phyloP scores from a whole-genome alignment of 2,329 filamentous ascomycete species.

The Penicillium brasilianum region DNA sequence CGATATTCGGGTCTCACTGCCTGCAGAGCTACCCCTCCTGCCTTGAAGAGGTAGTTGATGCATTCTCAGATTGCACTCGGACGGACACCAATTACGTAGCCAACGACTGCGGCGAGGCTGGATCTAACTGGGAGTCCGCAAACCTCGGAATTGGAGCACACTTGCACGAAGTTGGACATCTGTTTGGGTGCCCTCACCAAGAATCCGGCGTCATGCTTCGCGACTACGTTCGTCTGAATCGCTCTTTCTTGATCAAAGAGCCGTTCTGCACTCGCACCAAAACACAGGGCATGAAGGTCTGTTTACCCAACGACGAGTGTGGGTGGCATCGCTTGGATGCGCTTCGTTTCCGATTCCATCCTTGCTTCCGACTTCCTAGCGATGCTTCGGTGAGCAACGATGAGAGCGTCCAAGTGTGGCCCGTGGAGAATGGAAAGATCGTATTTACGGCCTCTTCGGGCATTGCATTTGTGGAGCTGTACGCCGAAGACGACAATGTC shows the following conservation, averaged over 20 bases:
- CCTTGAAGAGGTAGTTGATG: conserved; percentile 86
- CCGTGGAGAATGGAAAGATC: conserved; percentile 76
- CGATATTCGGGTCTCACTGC: conserved; percentile 89
- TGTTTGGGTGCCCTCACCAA: conserved; percentile 89
- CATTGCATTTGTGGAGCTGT: conserved; percentile 84
- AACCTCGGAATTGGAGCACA: conserved; percentile 94
- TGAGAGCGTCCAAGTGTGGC: conserved; percentile 82
- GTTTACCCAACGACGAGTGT: conserved; percentile 80
- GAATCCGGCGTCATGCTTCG: conserved; percentile 90
- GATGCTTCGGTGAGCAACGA: conserved; percentile 70
- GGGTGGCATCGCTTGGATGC: conserved; percentile 89
- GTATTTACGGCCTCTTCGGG: conserved; percentile 80
- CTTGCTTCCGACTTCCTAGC: conserved; percentile 82
- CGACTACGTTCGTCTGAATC: conserved; percentile 83
- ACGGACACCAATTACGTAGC: conserved; percentile 81
- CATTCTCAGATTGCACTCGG: conserved; percentile 87
- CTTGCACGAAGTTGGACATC: conserved; percentile 85
- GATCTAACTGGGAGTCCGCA: conserved; percentile 93
- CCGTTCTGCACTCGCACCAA: conserved; percentile 87
- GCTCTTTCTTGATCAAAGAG: conserved; percentile 80
- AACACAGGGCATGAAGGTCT: conserved; percentile 74
- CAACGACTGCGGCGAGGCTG: conserved; percentile 84
- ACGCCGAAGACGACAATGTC: conserved; percentile 75
- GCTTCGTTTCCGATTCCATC: conserved; percentile 86
- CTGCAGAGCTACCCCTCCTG: conserved; percentile 88